These are phyloP conservation scores for Solanum bulbocastanum DNA, from an alignment of 257 asterid species.

Conservation along the genomic window DNA sequence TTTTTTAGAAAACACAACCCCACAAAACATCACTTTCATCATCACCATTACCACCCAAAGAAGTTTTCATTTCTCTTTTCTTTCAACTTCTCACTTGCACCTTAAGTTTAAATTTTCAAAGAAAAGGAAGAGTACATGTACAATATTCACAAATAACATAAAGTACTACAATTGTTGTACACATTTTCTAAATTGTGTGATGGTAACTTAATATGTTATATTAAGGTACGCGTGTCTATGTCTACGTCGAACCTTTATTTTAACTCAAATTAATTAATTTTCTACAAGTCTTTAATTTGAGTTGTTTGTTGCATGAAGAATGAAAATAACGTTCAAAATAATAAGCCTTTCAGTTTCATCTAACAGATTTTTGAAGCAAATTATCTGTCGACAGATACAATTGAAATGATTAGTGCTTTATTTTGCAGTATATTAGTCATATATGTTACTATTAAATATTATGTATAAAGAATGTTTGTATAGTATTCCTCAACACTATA, in stretches of 20 bases:
- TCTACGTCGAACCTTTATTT: background rate
- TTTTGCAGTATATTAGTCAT: background rate
- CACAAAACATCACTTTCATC: slow-evolving; percentile 34
- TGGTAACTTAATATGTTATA: background rate
- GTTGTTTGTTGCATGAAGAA: slow-evolving; percentile 15
- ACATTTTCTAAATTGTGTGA: background rate
- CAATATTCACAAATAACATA: background rate
- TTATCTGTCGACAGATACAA: slow-evolving; percentile 28
- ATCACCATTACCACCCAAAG: slow-evolving; percentile 44
- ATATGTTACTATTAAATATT: background rate
- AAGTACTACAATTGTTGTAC: background rate
- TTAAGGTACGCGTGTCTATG: slow-evolving; percentile 6
- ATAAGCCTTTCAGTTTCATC: slow-evolving; percentile 20
- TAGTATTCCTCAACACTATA: slow-evolving; percentile 3
- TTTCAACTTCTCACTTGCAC: slow-evolving; percentile 6
- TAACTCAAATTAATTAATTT: background rate
- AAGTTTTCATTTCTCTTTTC: slow-evolving; percentile 27
- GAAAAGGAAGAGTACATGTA: background rate
- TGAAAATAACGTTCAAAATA: slow-evolving; percentile 24
- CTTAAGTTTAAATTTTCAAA: slow-evolving; percentile 11
- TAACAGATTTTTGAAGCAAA: slow-evolving; percentile 60
- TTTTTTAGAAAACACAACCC: slow-evolving; percentile 5
- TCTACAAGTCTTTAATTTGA: background rate
- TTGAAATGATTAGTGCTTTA: background rate
- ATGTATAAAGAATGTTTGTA: background rate